Percentiles rank a stretch among this genome's conserved stretches.
Conservation (phyloP, 352 stramenopile genomes). For the Saprolegnia parasitica region DNA sequence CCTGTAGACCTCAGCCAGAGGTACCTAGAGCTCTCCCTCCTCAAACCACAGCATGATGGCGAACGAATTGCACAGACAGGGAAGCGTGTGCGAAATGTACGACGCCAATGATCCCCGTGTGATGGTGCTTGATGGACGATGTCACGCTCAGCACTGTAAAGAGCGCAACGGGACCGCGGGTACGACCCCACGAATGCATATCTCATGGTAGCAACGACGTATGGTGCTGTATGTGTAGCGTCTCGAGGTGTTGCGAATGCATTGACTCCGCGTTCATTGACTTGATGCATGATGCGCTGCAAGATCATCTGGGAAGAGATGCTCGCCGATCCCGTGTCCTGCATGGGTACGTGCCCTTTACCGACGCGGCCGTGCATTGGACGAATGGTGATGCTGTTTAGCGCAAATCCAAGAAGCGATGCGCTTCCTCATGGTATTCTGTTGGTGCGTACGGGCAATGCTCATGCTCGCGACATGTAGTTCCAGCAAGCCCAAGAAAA, state of each 20-base stretch:
- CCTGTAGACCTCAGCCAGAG: constrained; percentile 24
- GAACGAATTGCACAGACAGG: neutral
- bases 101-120: neutral
- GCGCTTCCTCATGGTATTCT: constrained; percentile 16
- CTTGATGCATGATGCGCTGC: neutral
- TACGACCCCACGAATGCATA: neutral
- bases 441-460: neutral
- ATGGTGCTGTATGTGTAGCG: constrained; percentile 7
- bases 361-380: neutral
- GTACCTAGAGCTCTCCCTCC: neutral
- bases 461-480: constrained; percentile 32
- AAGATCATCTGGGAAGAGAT: constrained; percentile 87
- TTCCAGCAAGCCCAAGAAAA: constrained; percentile 82
- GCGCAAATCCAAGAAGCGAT: constrained; percentile 27
- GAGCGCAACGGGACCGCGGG: constrained; percentile 18
- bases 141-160: constrained; percentile 19
- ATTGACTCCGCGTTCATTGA: neutral
- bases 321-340: constrained; percentile 76
- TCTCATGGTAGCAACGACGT: neutral
- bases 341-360: constrained; percentile 47
- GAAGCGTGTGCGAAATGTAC: constrained; percentile 27
- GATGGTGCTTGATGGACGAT: neutral
- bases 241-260: constrained; percentile 6
- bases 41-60: constrained; percentile 3
- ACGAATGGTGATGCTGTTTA: neutral